Conservation (phyloP, 805 yeast species). For the Metschnikowia cubensis region DNA sequence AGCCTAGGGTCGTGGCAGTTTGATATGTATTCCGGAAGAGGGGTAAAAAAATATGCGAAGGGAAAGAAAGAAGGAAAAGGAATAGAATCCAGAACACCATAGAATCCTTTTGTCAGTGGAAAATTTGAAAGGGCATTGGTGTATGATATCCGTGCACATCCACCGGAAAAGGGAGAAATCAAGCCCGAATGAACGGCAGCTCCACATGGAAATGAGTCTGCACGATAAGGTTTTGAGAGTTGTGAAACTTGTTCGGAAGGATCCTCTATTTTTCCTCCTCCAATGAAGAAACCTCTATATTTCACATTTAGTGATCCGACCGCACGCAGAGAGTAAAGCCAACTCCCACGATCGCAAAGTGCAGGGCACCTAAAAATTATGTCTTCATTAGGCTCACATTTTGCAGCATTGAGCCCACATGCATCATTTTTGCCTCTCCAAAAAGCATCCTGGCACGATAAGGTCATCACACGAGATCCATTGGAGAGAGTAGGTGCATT, state of each 20-base stretch:
- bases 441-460: constrained; percentile 49
- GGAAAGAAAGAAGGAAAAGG: constrained; percentile 72
- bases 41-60: constrained; percentile 59
- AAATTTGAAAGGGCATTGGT: constrained; percentile 51
- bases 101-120: constrained; percentile 43
- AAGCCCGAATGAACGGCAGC: constrained; percentile 87
- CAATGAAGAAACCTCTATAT: constrained; percentile 69
- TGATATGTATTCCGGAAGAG: constrained; percentile 26
- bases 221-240: constrained; percentile 66
- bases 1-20: constrained; percentile 72
- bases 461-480: constrained; percentile 30
- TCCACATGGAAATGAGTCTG: constrained; percentile 86
- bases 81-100: constrained; percentile 53
- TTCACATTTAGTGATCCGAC: constrained; percentile 68
- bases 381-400: constrained; percentile 46
- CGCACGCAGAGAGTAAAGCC: constrained; percentile 70
- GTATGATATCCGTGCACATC: constrained; percentile 64
- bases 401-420: constrained; percentile 70
- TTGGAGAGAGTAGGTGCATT: constrained; percentile 30
- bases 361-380: constrained; percentile 80
- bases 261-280: constrained; percentile 54
- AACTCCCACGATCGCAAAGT: constrained; percentile 71
- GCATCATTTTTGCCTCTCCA: constrained; percentile 76
- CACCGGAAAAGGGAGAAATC: constrained; percentile 70
- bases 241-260: constrained; percentile 9